Evolutionary conservation across 768 basidiomycete genomes (phyloP).

Genomic region (Mycena indigotica): DNA sequence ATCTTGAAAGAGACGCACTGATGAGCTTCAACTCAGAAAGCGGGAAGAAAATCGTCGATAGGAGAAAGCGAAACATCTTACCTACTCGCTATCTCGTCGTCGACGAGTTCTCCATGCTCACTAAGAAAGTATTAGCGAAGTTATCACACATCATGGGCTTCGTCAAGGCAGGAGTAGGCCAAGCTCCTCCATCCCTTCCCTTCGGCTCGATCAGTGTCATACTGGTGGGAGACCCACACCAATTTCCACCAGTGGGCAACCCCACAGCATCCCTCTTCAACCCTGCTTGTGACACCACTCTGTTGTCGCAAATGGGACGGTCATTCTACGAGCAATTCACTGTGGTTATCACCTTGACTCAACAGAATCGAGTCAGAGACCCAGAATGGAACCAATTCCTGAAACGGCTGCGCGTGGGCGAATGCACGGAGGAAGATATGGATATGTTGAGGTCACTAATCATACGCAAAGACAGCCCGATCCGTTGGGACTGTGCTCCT

Average conservation of each 20-base stretch:
- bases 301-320: constrained; percentile 20
- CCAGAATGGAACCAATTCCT: constrained; percentile 34
- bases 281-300: not conserved
- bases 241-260: constrained; percentile 43
- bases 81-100: constrained; percentile 33
- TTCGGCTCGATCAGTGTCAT: constrained; percentile 45
- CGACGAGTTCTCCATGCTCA: constrained; percentile 45
- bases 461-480: not conserved
- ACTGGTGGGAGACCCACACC: constrained; percentile 46
- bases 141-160: constrained; percentile 24
- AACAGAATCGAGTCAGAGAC: constrained; percentile 40
- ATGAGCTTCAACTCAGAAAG: not conserved
- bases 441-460: constrained; percentile 22
- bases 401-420: constrained; percentile 27
- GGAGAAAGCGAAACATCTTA: constrained; percentile 20
- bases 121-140: constrained; percentile 24
- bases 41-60: constrained; percentile 1
- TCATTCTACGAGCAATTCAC: constrained; percentile 32
- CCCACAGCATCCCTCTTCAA: constrained; percentile 27
- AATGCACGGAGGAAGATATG: constrained; percentile 31
- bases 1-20: too few relatives aligned
- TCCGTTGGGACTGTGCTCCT: not conserved
- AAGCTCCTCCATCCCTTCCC: constrained; percentile 7
- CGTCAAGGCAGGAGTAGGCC: constrained; percentile 5
- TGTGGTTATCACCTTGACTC: constrained; percentile 36